Evolutionary conservation across 208 protist genomes (phyloP).

Genomic region (Crithidia fasciculata): DNA sequence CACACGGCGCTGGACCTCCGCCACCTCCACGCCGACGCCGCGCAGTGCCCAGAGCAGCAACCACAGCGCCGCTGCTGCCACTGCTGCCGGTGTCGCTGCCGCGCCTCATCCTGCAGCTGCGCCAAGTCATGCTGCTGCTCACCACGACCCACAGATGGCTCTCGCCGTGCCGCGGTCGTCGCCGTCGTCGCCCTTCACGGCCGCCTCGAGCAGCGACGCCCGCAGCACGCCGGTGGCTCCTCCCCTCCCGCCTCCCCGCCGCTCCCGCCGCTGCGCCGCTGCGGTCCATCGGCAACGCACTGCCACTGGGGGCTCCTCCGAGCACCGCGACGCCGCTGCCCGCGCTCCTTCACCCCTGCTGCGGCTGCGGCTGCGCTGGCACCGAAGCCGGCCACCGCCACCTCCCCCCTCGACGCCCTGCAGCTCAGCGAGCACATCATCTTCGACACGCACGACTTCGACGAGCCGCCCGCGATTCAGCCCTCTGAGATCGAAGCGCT

Average conservation of each 20-base stretch:
- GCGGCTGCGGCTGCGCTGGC: not conserved
- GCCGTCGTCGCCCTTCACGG: slow-evolving; percentile 13
- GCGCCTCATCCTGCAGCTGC: too few species aligned
- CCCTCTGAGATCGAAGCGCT: slow-evolving; percentile 35
- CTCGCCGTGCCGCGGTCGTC: slow-evolving; percentile 9
- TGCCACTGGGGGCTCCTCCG: not conserved
- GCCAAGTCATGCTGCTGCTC: not conserved
- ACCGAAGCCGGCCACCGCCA: not conserved
- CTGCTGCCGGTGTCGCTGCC: not conserved
- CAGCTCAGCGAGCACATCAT: slow-evolving; percentile 23
- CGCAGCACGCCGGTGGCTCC: not conserved
- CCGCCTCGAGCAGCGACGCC: not conserved
- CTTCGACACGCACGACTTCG: slow-evolving; percentile 27
- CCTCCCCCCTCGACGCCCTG: slow-evolving; percentile 18
- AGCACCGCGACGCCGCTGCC: not conserved
- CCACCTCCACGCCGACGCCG: slow-evolving; percentile 17
- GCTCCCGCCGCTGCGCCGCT: not conserved
- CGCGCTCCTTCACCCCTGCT: not conserved
- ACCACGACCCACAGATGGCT: slow-evolving; percentile 14
- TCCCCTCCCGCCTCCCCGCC: slow-evolving; percentile 1
- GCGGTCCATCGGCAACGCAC: not conserved
- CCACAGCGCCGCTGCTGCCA: not conserved
- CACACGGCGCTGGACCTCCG: slow-evolving; percentile 21
- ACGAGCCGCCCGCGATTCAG: slow-evolving; percentile 17
- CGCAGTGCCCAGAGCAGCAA: slow-evolving; percentile 16